Conservation (phyloP, 768 basidiomycete species). For the Leccinum longicurvipes region DNA sequence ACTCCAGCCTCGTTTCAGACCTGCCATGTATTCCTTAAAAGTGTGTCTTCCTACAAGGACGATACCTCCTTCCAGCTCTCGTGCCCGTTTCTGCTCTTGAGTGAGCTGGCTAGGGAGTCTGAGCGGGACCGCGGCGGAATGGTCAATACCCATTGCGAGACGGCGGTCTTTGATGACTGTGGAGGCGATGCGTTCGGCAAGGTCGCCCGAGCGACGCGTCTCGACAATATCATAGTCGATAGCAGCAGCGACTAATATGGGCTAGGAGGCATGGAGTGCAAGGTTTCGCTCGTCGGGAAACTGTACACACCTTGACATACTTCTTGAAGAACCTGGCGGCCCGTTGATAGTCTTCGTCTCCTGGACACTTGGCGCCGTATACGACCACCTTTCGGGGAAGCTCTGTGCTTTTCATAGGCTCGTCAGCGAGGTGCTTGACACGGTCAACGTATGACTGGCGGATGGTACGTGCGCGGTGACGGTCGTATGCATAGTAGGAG, state of each 20-base stretch:
- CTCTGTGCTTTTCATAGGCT: slow-evolving; percentile 60
- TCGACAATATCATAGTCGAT: slow-evolving; percentile 85
- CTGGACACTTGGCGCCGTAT: slow-evolving; percentile 89
- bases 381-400: slow-evolving; percentile 79
- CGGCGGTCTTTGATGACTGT: slow-evolving; percentile 71
- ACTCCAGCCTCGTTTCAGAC: slow-evolving; percentile 82
- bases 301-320: slow-evolving; percentile 84
- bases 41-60: slow-evolving; percentile 86
- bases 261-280: slow-evolving; percentile 46
- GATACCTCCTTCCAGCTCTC: slow-evolving; percentile 77
- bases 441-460: slow-evolving; percentile 74
- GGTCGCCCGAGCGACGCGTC: slow-evolving; percentile 82
- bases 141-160: slow-evolving; percentile 60
- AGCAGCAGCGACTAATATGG: slow-evolving; percentile 89
- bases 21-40: slow-evolving; percentile 93
- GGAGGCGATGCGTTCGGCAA: slow-evolving; percentile 72
- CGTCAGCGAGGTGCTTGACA: slow-evolving; percentile 75
- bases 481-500: slow-evolving; percentile 84
- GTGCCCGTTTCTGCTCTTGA: slow-evolving; percentile 48
- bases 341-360: slow-evolving; percentile 88
- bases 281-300: slow-evolving; percentile 1
- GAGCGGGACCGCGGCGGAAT: slow-evolving; percentile 39
- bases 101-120: slow-evolving; percentile 52
- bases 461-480: slow-evolving; percentile 73
- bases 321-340: slow-evolving; percentile 88